Evolutionary conservation across 441 rosid genomes (phyloP), one percentile per base, ranked within the genome.

Genomic region (Gossypium armourianum): DNA sequence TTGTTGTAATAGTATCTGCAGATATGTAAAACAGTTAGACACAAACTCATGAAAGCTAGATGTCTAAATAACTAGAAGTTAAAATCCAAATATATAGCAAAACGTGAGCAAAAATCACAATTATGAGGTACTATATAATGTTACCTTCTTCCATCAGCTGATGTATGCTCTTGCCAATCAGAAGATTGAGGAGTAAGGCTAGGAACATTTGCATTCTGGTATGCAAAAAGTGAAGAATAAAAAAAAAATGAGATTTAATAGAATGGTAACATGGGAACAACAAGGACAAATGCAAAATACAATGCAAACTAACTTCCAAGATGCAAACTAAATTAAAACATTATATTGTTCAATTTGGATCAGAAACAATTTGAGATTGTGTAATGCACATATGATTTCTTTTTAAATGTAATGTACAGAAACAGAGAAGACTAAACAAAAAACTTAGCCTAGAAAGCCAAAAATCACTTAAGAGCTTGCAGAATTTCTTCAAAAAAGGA

Each of bases 151-250:
- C 94, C 97, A 76, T 88, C 93, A 72, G 87, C 81, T 70, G 98
- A 79, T 71, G 86, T 77, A 79, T 94, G 98, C 85, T 92, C 97
- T 83, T 85, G 95, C 97, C 98, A 94, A 72, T 94, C 97, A 80
- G 89, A 87, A 60, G 84, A 79, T 68, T 81, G 87, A 53, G 80
- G 89, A 70, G 80, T 74, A 62, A 63, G 57, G 75, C 24, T 81
- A 67, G 87, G 60, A 73, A 29, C 76, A 73, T 66, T 71, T 29
- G 75, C 71, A 43, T 78, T 85, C 96, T 90, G 81, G 62, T 65
- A 78, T 40, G n/a, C 68, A 74, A 67, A 73, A 73, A 50, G 63
- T 16, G 63, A 7, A 76, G 45, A 56, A 74, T 15, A 15, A 53
- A 16, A 21, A 62, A 69, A 32, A 10, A 62, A 66, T 64, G 43